Conservation (phyloP, 176 grass and related monocot species). For the Oryza glumipatula region DNA sequence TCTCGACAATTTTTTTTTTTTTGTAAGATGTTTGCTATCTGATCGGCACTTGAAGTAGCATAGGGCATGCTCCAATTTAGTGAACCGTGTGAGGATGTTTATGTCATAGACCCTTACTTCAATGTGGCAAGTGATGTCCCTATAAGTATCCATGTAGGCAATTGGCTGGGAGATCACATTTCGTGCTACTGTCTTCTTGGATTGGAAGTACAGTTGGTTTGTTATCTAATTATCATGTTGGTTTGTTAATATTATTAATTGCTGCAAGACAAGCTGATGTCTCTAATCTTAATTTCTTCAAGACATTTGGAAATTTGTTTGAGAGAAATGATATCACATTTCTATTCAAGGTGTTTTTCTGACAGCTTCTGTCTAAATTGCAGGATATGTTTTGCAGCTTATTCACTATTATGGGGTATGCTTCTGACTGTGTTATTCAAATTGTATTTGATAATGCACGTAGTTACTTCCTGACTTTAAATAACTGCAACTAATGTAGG, state of each 20-base stretch:
- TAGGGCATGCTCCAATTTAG: background rate
- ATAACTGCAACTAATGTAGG: background rate
- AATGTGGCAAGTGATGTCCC: background rate
- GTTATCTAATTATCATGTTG: background rate
- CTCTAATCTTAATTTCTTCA: background rate
- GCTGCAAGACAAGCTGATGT: background rate
- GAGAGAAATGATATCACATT: background rate
- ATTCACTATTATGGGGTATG: slow-evolving; percentile 92
- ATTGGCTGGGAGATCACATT: slow-evolving; percentile 13
- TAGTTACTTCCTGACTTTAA: slow-evolving; percentile 11
- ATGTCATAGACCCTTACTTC: background rate
- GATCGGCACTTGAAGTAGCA: background rate
- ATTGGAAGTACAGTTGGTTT: background rate
- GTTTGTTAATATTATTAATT: background rate
- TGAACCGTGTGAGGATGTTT: background rate
- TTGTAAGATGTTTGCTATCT: background rate
- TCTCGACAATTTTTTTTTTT: background rate
- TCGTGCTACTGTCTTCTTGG: background rate
- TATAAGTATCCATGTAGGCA: background rate
- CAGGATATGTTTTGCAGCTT: slow-evolving; percentile 99
- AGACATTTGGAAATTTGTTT: background rate
- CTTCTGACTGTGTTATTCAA: slow-evolving; percentile 27
- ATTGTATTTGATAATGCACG: slow-evolving; percentile 14
- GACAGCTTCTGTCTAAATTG: slow-evolving; percentile 37
- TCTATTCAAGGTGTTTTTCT: slow-evolving; percentile 37